These are phyloP conservation scores for Tuber borchii DNA, from an alignment of 495 filamentous ascomycete species.

Conservation along the genomic window DNA sequence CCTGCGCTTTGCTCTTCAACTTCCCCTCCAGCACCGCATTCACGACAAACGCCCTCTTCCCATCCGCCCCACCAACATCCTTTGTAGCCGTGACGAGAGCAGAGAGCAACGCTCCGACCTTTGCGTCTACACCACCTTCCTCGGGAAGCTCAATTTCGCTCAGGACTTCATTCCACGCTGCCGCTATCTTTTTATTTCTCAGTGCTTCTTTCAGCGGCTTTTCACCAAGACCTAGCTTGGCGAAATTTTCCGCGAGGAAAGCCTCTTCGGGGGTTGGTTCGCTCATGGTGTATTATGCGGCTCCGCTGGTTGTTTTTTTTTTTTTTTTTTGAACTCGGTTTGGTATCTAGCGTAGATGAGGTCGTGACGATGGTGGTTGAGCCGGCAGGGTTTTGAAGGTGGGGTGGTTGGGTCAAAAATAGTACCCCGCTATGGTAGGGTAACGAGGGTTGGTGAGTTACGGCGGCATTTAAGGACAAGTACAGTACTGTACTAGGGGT, in stretches of 20 bases:
- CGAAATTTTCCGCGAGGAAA: constrained; percentile 27
- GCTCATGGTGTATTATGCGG: constrained; percentile 17
- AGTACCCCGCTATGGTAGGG: background rate
- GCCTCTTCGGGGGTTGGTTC: constrained; percentile 24
- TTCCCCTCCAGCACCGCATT: constrained; percentile 31
- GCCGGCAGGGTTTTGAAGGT: background rate
- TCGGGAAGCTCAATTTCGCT: background rate
- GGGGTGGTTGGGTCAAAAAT: background rate
- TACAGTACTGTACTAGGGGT: too few species aligned
- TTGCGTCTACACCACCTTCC: constrained; percentile 32
- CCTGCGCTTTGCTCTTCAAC: constrained; percentile 37
- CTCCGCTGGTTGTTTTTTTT: too few species aligned
- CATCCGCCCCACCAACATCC: constrained; percentile 15
- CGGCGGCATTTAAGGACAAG: too few species aligned
- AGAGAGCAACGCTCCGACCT: constrained; percentile 24
- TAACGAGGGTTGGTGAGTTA: background rate
- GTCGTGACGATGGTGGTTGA: background rate
- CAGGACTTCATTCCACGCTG: constrained; percentile 32
- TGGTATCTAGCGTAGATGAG: background rate
- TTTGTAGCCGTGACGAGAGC: constrained; percentile 35
- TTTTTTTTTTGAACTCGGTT: background rate
- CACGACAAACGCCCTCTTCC: constrained; percentile 34
- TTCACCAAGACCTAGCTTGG: constrained; percentile 36
- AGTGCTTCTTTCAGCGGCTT: constrained; percentile 39
- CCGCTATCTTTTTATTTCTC: constrained; percentile 38